phyloP scores from a whole-genome alignment of 1,284 basidiomycete species.

The Rhodofomes roseus region DNA sequence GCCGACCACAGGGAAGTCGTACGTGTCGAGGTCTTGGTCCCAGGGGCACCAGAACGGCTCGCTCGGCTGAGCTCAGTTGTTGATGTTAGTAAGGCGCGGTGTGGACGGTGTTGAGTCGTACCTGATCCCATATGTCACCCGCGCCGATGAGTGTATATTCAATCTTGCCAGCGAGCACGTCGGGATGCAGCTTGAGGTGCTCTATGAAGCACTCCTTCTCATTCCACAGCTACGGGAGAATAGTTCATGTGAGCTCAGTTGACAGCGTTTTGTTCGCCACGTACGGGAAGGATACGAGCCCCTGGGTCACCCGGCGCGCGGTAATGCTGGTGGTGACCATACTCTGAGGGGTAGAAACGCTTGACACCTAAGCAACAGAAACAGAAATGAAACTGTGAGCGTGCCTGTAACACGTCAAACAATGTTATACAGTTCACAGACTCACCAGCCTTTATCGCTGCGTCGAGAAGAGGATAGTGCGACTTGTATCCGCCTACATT shows the following conservation, averaged over 20 bases:
- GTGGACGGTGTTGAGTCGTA: background rate
- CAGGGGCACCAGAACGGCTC: slow-evolving; percentile 13
- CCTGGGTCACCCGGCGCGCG: slow-evolving; percentile 5
- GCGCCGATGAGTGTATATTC: slow-evolving; percentile 10
- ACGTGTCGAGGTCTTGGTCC: slow-evolving; percentile 5
- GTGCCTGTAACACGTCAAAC: background rate
- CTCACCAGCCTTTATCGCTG: slow-evolving; percentile 6
- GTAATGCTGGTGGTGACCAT: slow-evolving; percentile 5
- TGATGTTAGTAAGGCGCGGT: background rate
- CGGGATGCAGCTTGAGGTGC: slow-evolving; percentile 9
- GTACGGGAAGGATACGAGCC: slow-evolving; percentile 5
- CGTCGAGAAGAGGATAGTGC: slow-evolving; percentile 6
- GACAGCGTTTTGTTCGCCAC: background rate
- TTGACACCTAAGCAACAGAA: slow-evolving; percentile 1
- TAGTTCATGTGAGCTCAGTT: background rate
- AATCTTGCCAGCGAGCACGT: slow-evolving; percentile 6
- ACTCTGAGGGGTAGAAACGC: slow-evolving; percentile 9
- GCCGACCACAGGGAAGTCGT: slow-evolving; percentile 7
- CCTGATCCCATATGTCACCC: slow-evolving; percentile 10
- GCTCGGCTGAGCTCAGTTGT: background rate
- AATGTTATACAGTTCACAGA: background rate
- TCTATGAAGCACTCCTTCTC: slow-evolving; percentile 9
- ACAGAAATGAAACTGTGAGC: background rate
- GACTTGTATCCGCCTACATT: slow-evolving; percentile 3
- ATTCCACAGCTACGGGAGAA: slow-evolving; percentile 4